Evolutionary conservation across 1,284 basidiomycete species (phyloP).

Genomic region (Cystobasidium sp.): DNA sequence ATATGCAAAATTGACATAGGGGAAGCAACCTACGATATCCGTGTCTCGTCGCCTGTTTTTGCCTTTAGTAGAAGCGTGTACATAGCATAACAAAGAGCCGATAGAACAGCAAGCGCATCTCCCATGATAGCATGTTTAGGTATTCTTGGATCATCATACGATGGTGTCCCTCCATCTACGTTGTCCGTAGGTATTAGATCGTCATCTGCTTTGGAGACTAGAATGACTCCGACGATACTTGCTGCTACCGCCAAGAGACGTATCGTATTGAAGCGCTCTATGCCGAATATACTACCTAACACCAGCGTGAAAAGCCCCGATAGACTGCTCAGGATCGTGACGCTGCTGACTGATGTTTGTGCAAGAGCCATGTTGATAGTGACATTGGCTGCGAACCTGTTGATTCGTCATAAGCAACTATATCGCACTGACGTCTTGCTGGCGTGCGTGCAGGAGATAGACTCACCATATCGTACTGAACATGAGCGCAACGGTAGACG

Average conservation of each 20-base stretch:
- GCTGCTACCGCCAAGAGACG: constrained; percentile 81
- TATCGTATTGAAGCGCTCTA: constrained; percentile 75
- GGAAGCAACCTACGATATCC: constrained; percentile 57
- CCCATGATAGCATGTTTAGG: constrained; percentile 64
- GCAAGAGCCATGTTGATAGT: constrained; percentile 76
- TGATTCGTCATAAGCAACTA: constrained; percentile 60
- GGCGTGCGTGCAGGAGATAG: neutral
- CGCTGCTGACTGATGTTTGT: constrained; percentile 86
- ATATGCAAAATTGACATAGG: no score
- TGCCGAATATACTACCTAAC: constrained; percentile 79
- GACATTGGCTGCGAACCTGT: constrained; percentile 89
- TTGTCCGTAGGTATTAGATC: constrained; percentile 64
- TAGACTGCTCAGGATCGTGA: constrained; percentile 84
- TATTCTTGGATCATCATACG: constrained; percentile 47
- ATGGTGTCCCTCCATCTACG: constrained; percentile 31
- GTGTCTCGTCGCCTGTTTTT: constrained; percentile 73
- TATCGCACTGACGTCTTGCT: no score
- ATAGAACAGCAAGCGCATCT: constrained; percentile 77
- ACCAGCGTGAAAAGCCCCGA: constrained; percentile 93
- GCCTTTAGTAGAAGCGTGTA: constrained; percentile 89
- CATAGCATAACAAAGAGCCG: constrained; percentile 83
- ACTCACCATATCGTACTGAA: constrained; percentile 64
- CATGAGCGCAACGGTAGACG: constrained; percentile 71
- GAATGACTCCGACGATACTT: constrained; percentile 80
- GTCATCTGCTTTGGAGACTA: constrained; percentile 67